These are phyloP conservation scores for Salvia hispanica DNA, from an alignment of 257 asterid species.

Conservation along the genomic window DNA sequence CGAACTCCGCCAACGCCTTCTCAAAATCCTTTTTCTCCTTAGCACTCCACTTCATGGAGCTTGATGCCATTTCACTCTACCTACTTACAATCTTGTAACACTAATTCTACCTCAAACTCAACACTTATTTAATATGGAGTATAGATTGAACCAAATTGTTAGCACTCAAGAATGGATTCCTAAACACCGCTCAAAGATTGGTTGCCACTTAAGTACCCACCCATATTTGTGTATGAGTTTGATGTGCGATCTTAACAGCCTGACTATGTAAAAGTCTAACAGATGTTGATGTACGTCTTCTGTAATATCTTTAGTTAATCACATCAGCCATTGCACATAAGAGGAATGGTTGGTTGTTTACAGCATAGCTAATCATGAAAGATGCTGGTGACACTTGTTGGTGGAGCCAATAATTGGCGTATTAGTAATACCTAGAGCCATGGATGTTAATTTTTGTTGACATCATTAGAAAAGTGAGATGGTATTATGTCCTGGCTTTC, in stretches of 20 bases:
- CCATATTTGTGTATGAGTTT: too few relatives aligned
- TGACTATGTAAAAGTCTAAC: slow-evolving; percentile 22
- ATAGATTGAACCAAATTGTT: too few relatives aligned
- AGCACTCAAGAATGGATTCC: too few relatives aligned
- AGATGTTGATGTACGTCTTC: slow-evolving; percentile 2
- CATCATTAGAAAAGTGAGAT: slow-evolving; percentile 25
- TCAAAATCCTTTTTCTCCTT: slow-evolving; percentile 83
- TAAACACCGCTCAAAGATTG: too few relatives aligned
- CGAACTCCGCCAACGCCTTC: slow-evolving; percentile 69
- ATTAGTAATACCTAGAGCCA: slow-evolving; percentile 21
- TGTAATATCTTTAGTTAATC: too few relatives aligned
- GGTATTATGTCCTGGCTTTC: slow-evolving; percentile 15
- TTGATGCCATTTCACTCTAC: too few relatives aligned
- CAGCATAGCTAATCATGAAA: slow-evolving; percentile 23
- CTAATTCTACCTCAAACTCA: too few relatives aligned
- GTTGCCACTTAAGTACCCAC: too few relatives aligned
- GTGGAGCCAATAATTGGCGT: slow-evolving; percentile 24
- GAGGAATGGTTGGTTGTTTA: slow-evolving; percentile 32
- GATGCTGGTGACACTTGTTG: slow-evolving; percentile 21
- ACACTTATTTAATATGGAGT: too few relatives aligned
- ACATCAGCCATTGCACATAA: slow-evolving; percentile 7
- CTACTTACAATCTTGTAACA: too few relatives aligned
- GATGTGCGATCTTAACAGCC: background rate
- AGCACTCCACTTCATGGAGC: slow-evolving; percentile 58
- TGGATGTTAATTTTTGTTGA: slow-evolving; percentile 28